These are phyloP conservation scores for Amphirosellinia nigrospora DNA, from an alignment of 495 filamentous ascomycete genomes.

Conservation along the genomic window DNA sequence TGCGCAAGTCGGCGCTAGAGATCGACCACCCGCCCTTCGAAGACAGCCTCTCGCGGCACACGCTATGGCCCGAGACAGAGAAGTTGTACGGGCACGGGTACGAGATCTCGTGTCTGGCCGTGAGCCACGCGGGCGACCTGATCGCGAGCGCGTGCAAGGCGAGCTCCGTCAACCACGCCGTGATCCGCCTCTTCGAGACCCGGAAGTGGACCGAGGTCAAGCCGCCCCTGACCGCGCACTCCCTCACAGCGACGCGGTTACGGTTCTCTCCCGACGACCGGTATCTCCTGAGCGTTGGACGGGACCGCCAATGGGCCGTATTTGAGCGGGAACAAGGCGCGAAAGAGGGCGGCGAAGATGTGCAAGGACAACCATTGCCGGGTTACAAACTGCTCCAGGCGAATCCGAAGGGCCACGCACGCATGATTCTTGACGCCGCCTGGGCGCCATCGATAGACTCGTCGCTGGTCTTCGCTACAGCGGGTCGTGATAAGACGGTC, in stretches of 20 bases:
- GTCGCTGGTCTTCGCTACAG: constrained; percentile 74
- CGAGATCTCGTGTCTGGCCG: constrained; percentile 91
- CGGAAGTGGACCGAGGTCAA: constrained; percentile 84
- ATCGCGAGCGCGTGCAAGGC: constrained; percentile 95
- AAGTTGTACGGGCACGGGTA: constrained; percentile 99
- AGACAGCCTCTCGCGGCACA: constrained; percentile 86
- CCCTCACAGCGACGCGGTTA: constrained; percentile 81
- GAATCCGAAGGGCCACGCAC: constrained; percentile 82
- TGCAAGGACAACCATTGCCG: neutral
- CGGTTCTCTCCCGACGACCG: constrained; percentile 77
- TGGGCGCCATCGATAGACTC: constrained; percentile 67
- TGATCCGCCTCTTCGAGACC: constrained; percentile 89
- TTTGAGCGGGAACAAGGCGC: constrained; percentile 58
- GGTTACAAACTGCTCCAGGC: constrained; percentile 62
- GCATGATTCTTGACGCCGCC: constrained; percentile 86
- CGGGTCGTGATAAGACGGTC: constrained; percentile 82
- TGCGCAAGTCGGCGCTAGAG: constrained; percentile 52
- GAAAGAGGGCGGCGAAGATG: neutral
- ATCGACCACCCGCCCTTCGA: constrained; percentile 80
- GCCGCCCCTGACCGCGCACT: constrained; percentile 79
- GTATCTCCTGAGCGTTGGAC: constrained; percentile 83
- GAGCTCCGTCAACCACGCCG: constrained; percentile 89
- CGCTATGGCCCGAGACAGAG: constrained; percentile 93
- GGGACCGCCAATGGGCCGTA: constrained; percentile 89
- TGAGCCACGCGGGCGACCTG: constrained; percentile 71